These are phyloP conservation scores for Lablab purpureus DNA, from an alignment of 306 rosid species.

Conservation along the genomic window DNA sequence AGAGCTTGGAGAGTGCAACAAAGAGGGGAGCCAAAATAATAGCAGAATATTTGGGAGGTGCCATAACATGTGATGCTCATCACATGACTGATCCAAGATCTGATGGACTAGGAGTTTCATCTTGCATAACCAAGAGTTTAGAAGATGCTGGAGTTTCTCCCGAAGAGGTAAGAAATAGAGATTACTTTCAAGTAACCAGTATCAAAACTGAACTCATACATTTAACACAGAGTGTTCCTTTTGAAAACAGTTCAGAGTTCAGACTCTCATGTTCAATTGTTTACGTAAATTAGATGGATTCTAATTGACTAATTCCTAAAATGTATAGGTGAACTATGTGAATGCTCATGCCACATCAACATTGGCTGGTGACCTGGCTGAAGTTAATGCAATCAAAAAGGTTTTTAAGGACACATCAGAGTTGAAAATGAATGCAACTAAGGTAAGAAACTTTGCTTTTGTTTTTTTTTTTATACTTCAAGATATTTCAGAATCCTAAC, in stretches of 20 bases:
- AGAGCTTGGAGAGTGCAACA: conserved; percentile 76
- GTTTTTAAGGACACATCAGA: conserved; percentile 69
- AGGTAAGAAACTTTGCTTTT: conserved; percentile 50
- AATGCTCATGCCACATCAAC: conserved; percentile 91
- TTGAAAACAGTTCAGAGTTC: neutral
- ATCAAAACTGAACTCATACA: neutral
- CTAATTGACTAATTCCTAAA: conserved; percentile 23
- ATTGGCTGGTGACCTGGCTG: conserved; percentile 77
- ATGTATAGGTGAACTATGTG: conserved; percentile 71
- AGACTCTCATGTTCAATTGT: conserved; percentile 29
- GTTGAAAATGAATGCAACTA: conserved; percentile 76
- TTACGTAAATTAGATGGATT: neutral
- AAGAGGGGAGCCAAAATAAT: conserved; percentile 67
- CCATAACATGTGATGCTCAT: conserved; percentile 77
- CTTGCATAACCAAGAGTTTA: conserved; percentile 70
- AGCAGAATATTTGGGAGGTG: conserved; percentile 82
- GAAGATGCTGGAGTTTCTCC: conserved; percentile 74
- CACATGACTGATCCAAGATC: conserved; percentile 79
- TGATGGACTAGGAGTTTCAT: conserved; percentile 78
- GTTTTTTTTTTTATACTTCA: neutral
- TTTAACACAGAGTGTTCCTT: neutral
- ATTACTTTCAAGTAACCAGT: neutral
- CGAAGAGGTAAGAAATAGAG: conserved; percentile 62
- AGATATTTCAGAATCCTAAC: neutral
- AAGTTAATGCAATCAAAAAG: conserved; percentile 72